Evolutionary conservation across 139 green algal genomes (phyloP).

Genomic region (Volvox reticuliferus): DNA sequence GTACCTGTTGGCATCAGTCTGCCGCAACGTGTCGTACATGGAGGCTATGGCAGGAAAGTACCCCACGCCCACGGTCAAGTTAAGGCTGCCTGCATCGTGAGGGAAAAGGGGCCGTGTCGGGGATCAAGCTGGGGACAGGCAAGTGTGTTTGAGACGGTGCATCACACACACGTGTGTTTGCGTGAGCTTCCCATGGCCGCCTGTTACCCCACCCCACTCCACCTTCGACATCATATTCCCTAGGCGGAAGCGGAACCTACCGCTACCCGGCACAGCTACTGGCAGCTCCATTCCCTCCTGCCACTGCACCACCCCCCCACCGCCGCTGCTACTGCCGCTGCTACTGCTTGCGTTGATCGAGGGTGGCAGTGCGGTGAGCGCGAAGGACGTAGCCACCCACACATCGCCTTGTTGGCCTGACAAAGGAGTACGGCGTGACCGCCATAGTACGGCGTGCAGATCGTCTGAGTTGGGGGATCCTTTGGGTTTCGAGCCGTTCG

Average conservation of each 20-base stretch:
- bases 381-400: slow-evolving; percentile 67
- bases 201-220: not conserved
- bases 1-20: not conserved
- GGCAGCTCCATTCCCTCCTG: slow-evolving; percentile 66
- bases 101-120: not conserved
- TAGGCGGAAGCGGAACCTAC: no score
- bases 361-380: slow-evolving; percentile 18
- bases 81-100: slow-evolving; percentile 38
- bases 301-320: slow-evolving; percentile 17
- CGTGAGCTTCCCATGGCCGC: not conserved
- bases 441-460: no score
- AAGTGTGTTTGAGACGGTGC: not conserved
- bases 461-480: no score
- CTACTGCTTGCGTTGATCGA: not conserved
- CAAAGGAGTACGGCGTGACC: no score
- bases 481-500: no score
- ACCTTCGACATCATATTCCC: not conserved
- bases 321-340: not conserved
- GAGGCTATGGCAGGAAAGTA: slow-evolving; percentile 52
- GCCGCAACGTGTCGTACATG: slow-evolving; percentile 5
- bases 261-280: slow-evolving; percentile 61
- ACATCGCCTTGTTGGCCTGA: slow-evolving; percentile 57
- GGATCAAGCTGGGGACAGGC: not conserved
- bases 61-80: slow-evolving; percentile 57
- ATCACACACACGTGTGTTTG: not conserved